Evolutionary conservation across 176 grass and related monocot genomes (phyloP), one percentile per base, ranked within the genome.

Genomic region (Echinochloa phyllopogon): DNA sequence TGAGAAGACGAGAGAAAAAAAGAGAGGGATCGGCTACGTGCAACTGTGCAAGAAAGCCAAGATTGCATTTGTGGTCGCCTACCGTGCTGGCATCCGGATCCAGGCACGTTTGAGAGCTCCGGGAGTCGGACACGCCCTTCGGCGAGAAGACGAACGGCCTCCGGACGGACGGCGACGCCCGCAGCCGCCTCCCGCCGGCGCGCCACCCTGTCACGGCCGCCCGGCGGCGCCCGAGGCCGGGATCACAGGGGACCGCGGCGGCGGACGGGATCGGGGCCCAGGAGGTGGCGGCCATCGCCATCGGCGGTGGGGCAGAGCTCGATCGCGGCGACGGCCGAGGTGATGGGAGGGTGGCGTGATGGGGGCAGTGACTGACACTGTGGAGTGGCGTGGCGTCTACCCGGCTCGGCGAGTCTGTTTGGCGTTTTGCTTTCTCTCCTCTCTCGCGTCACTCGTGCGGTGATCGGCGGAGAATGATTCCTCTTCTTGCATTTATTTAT

Each of bases 61-160:
- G 69, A 68, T 57, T 8, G 33, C 44, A 21, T 72, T 75, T 81
- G 23, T 50, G 13, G 47, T 75, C 63, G 38, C 93, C 77, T 77
- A 99, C 97, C 83, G 87, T 91, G 87, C 94, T 96, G 29, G 97
- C 97, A 61, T 99, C 97, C 50, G 97, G 97, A 91, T 96, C 94
- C 45, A 99, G 91, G 77, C 97, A 99, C 21, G 96, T 99, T 88
- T 99, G 93, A 5, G 96, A 92, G 88, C 86, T 92, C 13, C 60
- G 74, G 0, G 96, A 96, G 64, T 99, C 96, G 1, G 96, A 99
- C 45, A 99, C 96, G 43, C 84, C 93, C 61, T 74, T 65, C 20
- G 93, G 88, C 51, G 93, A 90, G 79, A 99, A 92, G 10, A 96
- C 9, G 65, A 90, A 76, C 42, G 80, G 86, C 65, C 83, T 78